Base-by-base conservation (phyloP, 1,284 basidiomycete genomes). In the Tremellales sp. region DNA sequence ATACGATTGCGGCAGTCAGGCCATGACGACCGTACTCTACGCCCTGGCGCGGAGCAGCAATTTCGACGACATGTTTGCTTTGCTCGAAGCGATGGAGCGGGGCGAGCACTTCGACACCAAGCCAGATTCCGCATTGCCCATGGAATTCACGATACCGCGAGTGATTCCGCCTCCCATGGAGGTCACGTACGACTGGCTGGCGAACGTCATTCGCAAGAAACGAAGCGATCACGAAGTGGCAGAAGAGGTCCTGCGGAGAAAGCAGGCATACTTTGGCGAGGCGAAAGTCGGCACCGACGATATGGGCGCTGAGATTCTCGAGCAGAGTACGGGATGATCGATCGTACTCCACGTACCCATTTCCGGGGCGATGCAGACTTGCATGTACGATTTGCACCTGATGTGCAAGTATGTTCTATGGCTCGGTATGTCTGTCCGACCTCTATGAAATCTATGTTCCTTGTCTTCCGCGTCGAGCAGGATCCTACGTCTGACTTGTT, bases 1-100 rank as follows among this genome's bases (percentile, higher is more conserved):
- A 11, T 17, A 48, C 7, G 43, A 54, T 13, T 60, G 58, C 0
- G 58, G 56, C 22, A 27, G 50, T 23, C 39, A 53, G 10, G 45
- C 52, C 5, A 64, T 59, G 49, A 58, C 52, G 26, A 61, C 54
- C 10, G 48, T 65, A 7, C 45, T 67, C 3, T 48, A 58, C 15
- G 42, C 43, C 15, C 45, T 62, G 10, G 56, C 56, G 2, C 54
- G 58, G 2, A 45, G 50, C 15, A 54, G 58, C 10, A 49, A 57
- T 26, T 25, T 49, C 5, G 46, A 49, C 5, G 52, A 56, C 7
- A 53, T 64, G 17, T 46, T 52, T 12, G 48, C 50, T 7, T 31
- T 69, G 3, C 51, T 69, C 11, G 22, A 47, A 6, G 50, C 52
- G 21, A 60, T 62, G 56, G 60, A 63, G 52, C 19, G 39, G 39